Conservation (phyloP, 768 basidiomycete species). For the Russula emetica region DNA sequence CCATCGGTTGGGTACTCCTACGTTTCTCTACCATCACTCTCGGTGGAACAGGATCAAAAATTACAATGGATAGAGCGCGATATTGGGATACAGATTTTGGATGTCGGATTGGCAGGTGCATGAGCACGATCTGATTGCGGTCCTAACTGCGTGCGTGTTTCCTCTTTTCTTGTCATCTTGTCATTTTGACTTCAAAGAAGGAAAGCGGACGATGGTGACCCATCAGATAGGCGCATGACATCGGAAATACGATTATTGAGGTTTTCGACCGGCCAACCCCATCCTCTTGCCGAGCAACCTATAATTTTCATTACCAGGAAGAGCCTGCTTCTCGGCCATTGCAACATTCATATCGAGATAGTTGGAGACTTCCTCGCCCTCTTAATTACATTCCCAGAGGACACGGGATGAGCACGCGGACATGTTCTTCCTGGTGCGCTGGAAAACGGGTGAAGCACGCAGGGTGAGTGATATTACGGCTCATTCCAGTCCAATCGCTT, state of each 20-base stretch:
- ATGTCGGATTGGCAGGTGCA: slow-evolving; percentile 24
- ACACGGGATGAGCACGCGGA: slow-evolving; percentile 12
- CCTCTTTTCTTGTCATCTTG: not conserved
- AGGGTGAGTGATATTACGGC: slow-evolving; percentile 26
- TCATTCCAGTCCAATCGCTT: not conserved
- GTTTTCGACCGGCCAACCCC: slow-evolving; percentile 24
- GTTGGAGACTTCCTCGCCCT: slow-evolving; percentile 25
- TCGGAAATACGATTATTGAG: slow-evolving; percentile 22
- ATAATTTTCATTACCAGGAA: slow-evolving; percentile 19
- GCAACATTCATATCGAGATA: slow-evolving; percentile 22
- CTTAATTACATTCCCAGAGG: slow-evolving; percentile 20
- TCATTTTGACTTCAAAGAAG: slow-evolving; percentile 8
- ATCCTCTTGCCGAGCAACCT: slow-evolving; percentile 20
- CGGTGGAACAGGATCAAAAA: not conserved
- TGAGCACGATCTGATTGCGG: slow-evolving; percentile 24
- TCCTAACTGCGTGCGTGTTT: slow-evolving; percentile 22
- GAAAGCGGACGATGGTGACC: not conserved
- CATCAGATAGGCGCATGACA: not conserved
- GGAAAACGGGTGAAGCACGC: slow-evolving; percentile 31
- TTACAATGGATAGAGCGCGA: slow-evolving; percentile 2
- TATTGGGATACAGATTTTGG: slow-evolving; percentile 19
- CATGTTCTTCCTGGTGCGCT: slow-evolving; percentile 30
- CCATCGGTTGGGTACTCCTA: slow-evolving; percentile 21
- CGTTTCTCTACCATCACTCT: slow-evolving; percentile 15
- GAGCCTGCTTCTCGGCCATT: slow-evolving; percentile 10